phyloP scores from a whole-genome alignment of 176 grass and related monocot genomes.

The Aegilops umbellulata region DNA sequence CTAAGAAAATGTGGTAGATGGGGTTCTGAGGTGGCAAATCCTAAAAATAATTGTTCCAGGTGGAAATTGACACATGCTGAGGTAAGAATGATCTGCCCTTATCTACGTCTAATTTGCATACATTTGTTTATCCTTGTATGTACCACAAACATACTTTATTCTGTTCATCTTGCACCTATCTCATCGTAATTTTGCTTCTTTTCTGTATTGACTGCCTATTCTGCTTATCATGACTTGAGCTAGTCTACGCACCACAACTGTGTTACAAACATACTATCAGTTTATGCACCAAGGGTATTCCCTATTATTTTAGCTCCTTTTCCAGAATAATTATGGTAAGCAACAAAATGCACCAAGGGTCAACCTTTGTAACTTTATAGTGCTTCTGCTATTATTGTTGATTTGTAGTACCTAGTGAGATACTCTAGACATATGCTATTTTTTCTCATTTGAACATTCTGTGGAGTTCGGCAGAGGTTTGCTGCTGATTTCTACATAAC shows the following conservation, averaged over 20 bases:
- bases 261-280: neutral
- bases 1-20: conserved; percentile 63
- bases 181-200: neutral
- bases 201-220: neutral
- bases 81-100: conserved; percentile 39
- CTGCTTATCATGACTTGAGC: neutral
- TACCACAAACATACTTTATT: neutral
- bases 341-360: neutral
- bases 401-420: neutral
- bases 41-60: conserved; percentile 30
- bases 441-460: conserved; percentile 49
- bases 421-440: neutral
- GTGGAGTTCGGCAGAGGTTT: conserved; percentile 71
- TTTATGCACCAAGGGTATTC: neutral
- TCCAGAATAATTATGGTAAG: neutral
- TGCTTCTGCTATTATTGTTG: neutral
- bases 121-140: neutral
- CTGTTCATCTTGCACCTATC: neutral
- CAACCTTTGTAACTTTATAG: neutral
- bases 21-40: conserved; percentile 41
- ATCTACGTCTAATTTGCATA: neutral
- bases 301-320: neutral
- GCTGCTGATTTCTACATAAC: conserved; percentile 98
- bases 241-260: neutral
- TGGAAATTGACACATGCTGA: conserved; percentile 84